Evolutionary conservation across 805 yeast genomes (phyloP), one percentile per base, ranked within the genome.

Genomic region (Kluyveromyces starmeri): DNA sequence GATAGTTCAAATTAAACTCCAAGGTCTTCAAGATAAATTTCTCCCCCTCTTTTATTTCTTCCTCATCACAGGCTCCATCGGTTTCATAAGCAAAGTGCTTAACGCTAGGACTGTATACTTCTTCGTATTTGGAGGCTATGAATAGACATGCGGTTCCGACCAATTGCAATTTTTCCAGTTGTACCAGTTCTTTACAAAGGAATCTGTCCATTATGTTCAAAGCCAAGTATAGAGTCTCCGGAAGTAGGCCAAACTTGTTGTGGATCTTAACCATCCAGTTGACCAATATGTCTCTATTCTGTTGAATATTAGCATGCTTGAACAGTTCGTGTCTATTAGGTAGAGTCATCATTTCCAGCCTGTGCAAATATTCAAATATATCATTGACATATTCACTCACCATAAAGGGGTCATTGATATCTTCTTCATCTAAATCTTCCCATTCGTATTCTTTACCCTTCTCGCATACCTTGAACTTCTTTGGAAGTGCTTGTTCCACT

Each of bases 231-330:
- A 86, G 65, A 7, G 95, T 84, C 58, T 86, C 96, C 3, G 95
- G 95, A 28, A 85, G 64, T 43, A 88, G 64, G 42, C 89, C 71
- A 61, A 86, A 86, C 53, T 84, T 75, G 46, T 75, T 65, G 64
- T 86, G 96, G 58, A 86, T 84, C 53, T 84, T 89, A 20, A 83
- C 84, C 59, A 86, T 68, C 96, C 96, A 86, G 60, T 88, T 94
- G n/a, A 86, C 92, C 37, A 86, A 64, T 34, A 85, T 83, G 32
- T 83, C 81, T 50, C 96, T 71, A 32, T 62, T 61, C 29, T 56
- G 59, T 17, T 59, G 62, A 16, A 64, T 62, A 31, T 60, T 62
- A 59, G 75, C 45, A 50, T 59, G 66, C 60, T 59, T 61, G 26
- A 51, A 48, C 14, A 64, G 43, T 33, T 61, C 60, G 31, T 59